Percentiles rank a stretch among this genome's conserved stretches.
Evolutionary conservation across 768 basidiomycete species (phyloP).

Genomic region (Kwoniella shandongensis): DNA sequence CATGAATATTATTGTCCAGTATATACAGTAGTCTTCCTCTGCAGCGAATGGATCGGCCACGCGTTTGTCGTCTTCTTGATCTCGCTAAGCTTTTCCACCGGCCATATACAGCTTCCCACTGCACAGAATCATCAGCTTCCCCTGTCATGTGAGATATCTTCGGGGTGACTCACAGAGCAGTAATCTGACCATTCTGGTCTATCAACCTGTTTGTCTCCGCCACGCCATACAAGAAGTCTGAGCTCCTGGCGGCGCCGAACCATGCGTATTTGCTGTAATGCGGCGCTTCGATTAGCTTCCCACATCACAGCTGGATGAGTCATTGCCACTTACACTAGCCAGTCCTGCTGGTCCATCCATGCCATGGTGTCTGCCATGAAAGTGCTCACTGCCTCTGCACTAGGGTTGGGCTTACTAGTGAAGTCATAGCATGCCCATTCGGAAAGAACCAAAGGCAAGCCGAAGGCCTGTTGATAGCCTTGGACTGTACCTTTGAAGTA

Average conservation of each 20-base stretch:
- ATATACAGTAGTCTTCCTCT: too few species aligned
- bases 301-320: too few species aligned
- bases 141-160: not conserved
- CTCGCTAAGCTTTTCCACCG: slow-evolving; percentile 1
- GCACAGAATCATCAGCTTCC: not conserved
- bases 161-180: slow-evolving; percentile 9
- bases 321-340: slow-evolving; percentile 21
- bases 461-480: slow-evolving; percentile 13
- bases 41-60: too few species aligned
- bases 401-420: not conserved
- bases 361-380: slow-evolving; percentile 20
- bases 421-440: slow-evolving; percentile 24
- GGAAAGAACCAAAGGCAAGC: slow-evolving; percentile 20
- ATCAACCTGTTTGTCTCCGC: slow-evolving; percentile 26
- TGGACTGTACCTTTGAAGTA: slow-evolving; percentile 12
- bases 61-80: too few species aligned
- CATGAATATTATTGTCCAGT: not conserved
- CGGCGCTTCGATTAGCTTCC: too few species aligned
- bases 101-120: slow-evolving; percentile 16
- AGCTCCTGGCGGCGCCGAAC: slow-evolving; percentile 21
- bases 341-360: slow-evolving; percentile 27
- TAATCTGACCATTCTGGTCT: slow-evolving; percentile 13
- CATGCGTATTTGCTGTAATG: slow-evolving; percentile 27
- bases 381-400: slow-evolving; percentile 5
- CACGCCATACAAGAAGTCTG: slow-evolving; percentile 18